Percentiles rank a stretch among this genome's conserved stretches.
Conservation (phyloP, 1,139 yeast genomes). For the Yamadazyma sp. region DNA sequence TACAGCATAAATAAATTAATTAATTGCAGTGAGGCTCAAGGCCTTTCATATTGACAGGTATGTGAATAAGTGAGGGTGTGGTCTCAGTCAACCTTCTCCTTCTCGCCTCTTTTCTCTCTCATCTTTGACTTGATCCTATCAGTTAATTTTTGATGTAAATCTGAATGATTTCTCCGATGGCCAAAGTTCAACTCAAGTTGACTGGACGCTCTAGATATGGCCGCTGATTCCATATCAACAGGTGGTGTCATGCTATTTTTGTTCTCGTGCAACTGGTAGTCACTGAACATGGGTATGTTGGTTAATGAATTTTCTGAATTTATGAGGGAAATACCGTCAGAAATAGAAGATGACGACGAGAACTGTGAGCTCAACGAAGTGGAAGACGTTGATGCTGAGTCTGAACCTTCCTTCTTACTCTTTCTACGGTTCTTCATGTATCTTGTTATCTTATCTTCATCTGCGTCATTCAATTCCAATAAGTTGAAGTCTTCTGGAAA, state of each 20-base stretch:
- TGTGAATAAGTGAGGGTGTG: background rate
- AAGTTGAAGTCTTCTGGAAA: slow-evolving; percentile 50
- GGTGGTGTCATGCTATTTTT: slow-evolving; percentile 15
- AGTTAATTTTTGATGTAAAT: slow-evolving; percentile 22
- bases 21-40: background rate
- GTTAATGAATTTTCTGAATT: slow-evolving; percentile 55
- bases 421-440: slow-evolving; percentile 41
- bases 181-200: slow-evolving; percentile 37
- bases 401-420: slow-evolving; percentile 19
- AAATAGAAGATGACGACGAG: slow-evolving; percentile 35
- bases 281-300: slow-evolving; percentile 56
- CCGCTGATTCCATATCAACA: slow-evolving; percentile 13
- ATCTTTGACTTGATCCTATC: slow-evolving; percentile 37
- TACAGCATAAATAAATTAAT: background rate
- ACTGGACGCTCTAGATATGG: slow-evolving; percentile 23
- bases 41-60: background rate
- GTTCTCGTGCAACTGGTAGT: slow-evolving; percentile 40
- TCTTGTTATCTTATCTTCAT: slow-evolving; percentile 57
- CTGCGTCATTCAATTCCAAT: slow-evolving; percentile 46
- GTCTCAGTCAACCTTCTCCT: slow-evolving; percentile 10
- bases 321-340: slow-evolving; percentile 55
- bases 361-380: slow-evolving; percentile 22
- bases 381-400: slow-evolving; percentile 17
- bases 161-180: slow-evolving; percentile 11
- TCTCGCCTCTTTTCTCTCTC: slow-evolving; percentile 30